Evolutionary conservation across 2,329 filamentous ascomycete species (phyloP).

Genomic region (Colletotrichum sp.): DNA sequence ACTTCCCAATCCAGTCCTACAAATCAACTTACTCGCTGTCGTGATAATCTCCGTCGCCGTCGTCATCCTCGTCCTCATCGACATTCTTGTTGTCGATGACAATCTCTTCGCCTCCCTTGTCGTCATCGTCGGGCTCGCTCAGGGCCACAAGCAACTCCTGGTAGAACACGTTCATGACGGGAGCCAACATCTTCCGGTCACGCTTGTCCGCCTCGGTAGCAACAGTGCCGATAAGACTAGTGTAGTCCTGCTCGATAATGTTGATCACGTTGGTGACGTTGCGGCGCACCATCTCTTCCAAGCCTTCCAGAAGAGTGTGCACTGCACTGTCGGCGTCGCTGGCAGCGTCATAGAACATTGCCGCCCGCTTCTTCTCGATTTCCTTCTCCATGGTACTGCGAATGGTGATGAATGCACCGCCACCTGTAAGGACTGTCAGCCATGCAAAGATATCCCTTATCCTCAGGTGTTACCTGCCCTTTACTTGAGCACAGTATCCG

Average conservation of each 20-base stretch:
- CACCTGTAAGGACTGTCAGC: slow-evolving; percentile 1
- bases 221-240: slow-evolving; percentile 21
- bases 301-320: neutral
- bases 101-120: neutral
- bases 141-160: neutral
- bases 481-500: neutral
- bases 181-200: neutral
- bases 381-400: slow-evolving; percentile 24
- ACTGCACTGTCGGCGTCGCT: slow-evolving; percentile 16
- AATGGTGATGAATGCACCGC: slow-evolving; percentile 25
- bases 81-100: neutral
- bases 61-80: neutral
- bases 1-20: neutral
- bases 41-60: neutral
- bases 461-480: neutral
- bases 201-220: neutral
- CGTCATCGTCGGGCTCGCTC: neutral
- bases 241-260: slow-evolving; percentile 29
- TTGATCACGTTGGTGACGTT: slow-evolving; percentile 34
- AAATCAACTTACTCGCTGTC: neutral
- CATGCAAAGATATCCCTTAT: neutral
- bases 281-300: neutral
- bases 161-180: neutral
- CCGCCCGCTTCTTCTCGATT: slow-evolving; percentile 8
- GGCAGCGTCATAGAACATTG: slow-evolving; percentile 24